These are phyloP conservation scores for Gaeumannomyces tritici DNA, from an alignment of 2,329 filamentous ascomycete genomes.

Conservation along the genomic window DNA sequence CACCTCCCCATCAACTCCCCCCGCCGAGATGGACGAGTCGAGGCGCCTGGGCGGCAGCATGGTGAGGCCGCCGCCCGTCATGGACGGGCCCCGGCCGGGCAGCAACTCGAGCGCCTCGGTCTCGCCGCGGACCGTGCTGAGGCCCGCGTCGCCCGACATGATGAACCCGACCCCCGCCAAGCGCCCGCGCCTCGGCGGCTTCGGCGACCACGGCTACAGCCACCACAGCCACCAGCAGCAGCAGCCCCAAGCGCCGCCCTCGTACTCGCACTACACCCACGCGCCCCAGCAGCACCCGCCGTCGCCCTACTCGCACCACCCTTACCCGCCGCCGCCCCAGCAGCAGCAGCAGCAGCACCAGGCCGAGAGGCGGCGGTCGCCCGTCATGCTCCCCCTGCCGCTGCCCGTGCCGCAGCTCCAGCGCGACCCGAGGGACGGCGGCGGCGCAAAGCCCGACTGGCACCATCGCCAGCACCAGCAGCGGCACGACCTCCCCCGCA, in stretches of 20 bases:
- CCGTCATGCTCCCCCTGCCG: neutral
- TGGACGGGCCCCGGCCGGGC: constrained; percentile 19
- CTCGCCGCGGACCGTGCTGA: constrained; percentile 32
- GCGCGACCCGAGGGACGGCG: constrained; percentile 1
- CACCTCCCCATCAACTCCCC: constrained; percentile 42
- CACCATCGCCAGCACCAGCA: neutral
- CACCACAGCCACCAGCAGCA: neutral
- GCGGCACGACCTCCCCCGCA: constrained; percentile 21
- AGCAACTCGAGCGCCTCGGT: constrained; percentile 37
- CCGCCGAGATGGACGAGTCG: constrained; percentile 37
- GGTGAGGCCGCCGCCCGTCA: neutral
- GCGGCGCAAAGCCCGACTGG: neutral
- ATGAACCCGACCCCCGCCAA: constrained; percentile 29
- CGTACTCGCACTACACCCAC: constrained; percentile 1
- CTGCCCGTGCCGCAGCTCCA: constrained; percentile 8
- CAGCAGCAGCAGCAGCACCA: neutral
- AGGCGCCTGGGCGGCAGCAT: constrained; percentile 19
- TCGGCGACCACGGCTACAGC: constrained; percentile 24
- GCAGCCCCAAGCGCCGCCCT: neutral
- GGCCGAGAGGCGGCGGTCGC: neutral
- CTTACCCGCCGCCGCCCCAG: neutral
- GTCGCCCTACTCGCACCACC: neutral
- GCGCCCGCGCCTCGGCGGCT: constrained; percentile 33
- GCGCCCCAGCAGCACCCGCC: constrained; percentile 1
- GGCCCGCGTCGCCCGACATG: constrained; percentile 19